These are phyloP conservation scores for Perilla frutescens DNA, from an alignment of 257 asterid species.

Conservation along the genomic window DNA sequence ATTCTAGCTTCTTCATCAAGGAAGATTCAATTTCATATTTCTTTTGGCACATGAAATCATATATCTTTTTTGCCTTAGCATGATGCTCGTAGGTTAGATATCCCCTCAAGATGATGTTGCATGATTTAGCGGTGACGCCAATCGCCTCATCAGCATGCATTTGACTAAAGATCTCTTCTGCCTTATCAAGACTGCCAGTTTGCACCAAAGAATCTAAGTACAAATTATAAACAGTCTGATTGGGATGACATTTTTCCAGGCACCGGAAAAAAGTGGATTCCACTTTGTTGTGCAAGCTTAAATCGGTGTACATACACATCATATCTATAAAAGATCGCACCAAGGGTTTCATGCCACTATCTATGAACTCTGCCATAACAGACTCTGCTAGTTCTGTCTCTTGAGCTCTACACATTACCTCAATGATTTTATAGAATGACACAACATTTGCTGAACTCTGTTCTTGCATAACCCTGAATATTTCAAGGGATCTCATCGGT, in stretches of 20 bases:
- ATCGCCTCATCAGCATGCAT: conserved; percentile 63
- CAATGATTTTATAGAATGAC: conserved; percentile 73
- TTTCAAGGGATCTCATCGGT: conserved; percentile 64
- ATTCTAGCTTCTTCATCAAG: conserved; percentile 66
- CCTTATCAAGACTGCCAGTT: conserved; percentile 56
- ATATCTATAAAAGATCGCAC: conserved; percentile 67
- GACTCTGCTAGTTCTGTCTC: conserved; percentile 68
- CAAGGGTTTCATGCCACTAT: conserved; percentile 76
- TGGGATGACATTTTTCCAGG: conserved; percentile 65
- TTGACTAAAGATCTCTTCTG: conserved; percentile 71
- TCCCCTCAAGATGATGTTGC: conserved; percentile 67
- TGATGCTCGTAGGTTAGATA: conserved; percentile 53
- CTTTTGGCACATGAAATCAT: conserved; percentile 67
- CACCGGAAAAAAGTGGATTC: conserved; percentile 69
- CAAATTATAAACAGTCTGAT: conserved; percentile 51
- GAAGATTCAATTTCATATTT: conserved; percentile 67
- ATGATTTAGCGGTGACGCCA: conserved; percentile 65
- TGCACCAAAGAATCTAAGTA: conserved; percentile 79
- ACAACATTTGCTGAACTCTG: conserved; percentile 46
- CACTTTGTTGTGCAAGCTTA: conserved; percentile 61
- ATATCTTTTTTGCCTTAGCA: conserved; percentile 60
- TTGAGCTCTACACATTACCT: conserved; percentile 68
- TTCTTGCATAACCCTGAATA: conserved; percentile 67
- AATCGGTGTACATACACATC: conserved; percentile 59
- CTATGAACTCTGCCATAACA: conserved; percentile 65